Evolutionary conservation across 495 filamentous ascomycete genomes (phyloP).

Genomic region (Recurvomyces mirabilis): DNA sequence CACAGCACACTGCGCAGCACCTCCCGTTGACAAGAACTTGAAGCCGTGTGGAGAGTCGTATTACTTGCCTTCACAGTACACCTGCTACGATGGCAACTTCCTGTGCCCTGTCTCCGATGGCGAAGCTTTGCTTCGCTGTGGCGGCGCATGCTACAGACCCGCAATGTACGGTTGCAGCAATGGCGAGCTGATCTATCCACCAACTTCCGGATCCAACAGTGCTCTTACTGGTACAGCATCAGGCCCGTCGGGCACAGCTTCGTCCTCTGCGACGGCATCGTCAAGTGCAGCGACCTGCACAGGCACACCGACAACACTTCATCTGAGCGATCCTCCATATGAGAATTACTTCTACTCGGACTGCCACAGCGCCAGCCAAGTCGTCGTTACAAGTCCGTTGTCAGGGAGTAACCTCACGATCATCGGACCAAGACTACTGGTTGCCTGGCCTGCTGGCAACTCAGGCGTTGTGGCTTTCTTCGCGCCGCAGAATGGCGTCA

Average conservation of each 20-base stretch:
- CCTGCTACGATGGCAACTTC: conserved; percentile 34
- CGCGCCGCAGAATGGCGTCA: conserved; percentile 39
- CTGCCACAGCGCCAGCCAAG: conserved; percentile 45
- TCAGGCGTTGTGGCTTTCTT: conserved; percentile 48
- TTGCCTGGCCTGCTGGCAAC: conserved; percentile 57
- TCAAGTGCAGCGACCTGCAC: conserved; percentile 1
- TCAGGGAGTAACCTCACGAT: conserved; percentile 42
- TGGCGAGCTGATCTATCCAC: conserved; percentile 23
- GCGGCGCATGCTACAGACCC: conserved; percentile 33
- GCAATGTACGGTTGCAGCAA: conserved; percentile 28
- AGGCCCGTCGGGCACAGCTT: not conserved
- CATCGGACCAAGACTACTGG: conserved; percentile 44
- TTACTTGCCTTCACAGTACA: conserved; percentile 34
- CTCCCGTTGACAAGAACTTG: conserved; percentile 12
- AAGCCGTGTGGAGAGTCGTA: conserved; percentile 31
- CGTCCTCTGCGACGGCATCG: not conserved
- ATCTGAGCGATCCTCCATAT: conserved; percentile 40
- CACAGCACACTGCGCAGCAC: too few species aligned
- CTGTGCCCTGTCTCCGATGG: conserved; percentile 32
- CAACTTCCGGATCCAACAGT: not conserved
- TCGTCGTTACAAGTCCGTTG: conserved; percentile 46
- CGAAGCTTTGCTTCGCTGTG: conserved; percentile 32
- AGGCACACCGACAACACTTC: conserved; percentile 13
- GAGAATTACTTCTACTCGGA: conserved; percentile 50
- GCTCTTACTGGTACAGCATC: not conserved